These are phyloP conservation scores for Cornus suecica DNA, from an alignment of 148 eudicot species.

Conservation along the genomic window DNA sequence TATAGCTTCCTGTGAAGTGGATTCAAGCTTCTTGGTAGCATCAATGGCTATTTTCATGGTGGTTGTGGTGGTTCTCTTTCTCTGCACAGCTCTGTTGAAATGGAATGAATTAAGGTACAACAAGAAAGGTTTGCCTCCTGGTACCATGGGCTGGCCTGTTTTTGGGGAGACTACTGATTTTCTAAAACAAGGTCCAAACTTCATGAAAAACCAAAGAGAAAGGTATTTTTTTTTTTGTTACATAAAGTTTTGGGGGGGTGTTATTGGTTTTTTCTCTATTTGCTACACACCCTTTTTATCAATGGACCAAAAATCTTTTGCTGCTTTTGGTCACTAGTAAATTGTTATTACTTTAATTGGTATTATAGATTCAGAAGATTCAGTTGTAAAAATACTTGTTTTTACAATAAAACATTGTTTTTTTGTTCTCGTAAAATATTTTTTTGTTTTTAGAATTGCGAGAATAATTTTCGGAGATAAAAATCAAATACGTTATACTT, in stretches of 20 bases:
- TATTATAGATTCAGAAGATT: no score
- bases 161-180: constrained; percentile 97
- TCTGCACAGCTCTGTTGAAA: constrained; percentile 53
- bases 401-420: no score
- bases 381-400: no score
- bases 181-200: constrained; percentile 84
- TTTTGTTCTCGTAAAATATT: no score
- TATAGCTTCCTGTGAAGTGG: constrained; percentile 15
- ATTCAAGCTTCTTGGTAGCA: constrained; percentile 24
- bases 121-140: constrained; percentile 86
- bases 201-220: constrained; percentile 83
- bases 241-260: not conserved
- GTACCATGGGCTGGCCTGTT: constrained; percentile 99
- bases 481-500: no score
- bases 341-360: not conserved
- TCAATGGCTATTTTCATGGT: constrained; percentile 56
- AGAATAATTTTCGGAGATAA: no score
- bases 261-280: not conserved
- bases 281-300: not conserved
- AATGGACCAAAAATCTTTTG: constrained; percentile 1
- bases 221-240: constrained; percentile 38
- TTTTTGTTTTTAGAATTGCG: no score
- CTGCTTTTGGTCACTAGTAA: not conserved
- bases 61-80: constrained; percentile 28
- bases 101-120: constrained; percentile 85